These are phyloP conservation scores for Gaertneriomyces semiglobifer DNA, from an alignment of 192 early-diverging fungal genomes.

Conservation along the genomic window DNA sequence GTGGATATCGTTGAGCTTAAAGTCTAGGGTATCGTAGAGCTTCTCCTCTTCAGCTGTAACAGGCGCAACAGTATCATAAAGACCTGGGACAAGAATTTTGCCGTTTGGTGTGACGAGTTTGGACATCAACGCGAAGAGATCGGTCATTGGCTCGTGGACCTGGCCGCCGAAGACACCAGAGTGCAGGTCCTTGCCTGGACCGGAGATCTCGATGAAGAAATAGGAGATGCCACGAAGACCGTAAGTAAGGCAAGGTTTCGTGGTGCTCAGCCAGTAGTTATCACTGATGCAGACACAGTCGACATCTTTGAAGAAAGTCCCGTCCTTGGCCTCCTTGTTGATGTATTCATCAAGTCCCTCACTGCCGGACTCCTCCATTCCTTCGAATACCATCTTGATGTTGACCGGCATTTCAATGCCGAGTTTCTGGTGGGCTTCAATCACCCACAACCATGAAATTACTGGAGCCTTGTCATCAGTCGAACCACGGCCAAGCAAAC, in stretches of 20 bases:
- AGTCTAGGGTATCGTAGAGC: conserved; percentile 81
- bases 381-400: conserved; percentile 97
- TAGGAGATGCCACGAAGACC: conserved; percentile 80
- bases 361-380: conserved; percentile 87
- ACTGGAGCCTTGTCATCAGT: conserved; percentile 97
- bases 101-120: conserved; percentile 82
- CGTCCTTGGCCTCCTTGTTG: conserved; percentile 69
- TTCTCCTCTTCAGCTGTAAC: conserved; percentile 79
- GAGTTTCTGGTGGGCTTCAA: conserved; percentile 87
- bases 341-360: conserved; percentile 95
- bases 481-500: conserved; percentile 85
- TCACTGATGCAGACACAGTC: conserved; percentile 97
- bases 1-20: conserved; percentile 75
- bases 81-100: conserved; percentile 87
- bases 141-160: conserved; percentile 98
- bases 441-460: conserved; percentile 94
- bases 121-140: conserved; percentile 78
- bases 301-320: conserved; percentile 77
- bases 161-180: conserved; percentile 84
- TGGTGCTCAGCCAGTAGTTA: conserved; percentile 97
- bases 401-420: conserved; percentile 86
- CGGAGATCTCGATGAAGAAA: conserved; percentile 62
- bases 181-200: conserved; percentile 90
- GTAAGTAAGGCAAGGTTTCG: conserved; percentile 96
- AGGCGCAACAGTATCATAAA: conserved; percentile 82